phyloP scores from a whole-genome alignment of 257 asterid genomes.

The Linaria vulgaris region DNA sequence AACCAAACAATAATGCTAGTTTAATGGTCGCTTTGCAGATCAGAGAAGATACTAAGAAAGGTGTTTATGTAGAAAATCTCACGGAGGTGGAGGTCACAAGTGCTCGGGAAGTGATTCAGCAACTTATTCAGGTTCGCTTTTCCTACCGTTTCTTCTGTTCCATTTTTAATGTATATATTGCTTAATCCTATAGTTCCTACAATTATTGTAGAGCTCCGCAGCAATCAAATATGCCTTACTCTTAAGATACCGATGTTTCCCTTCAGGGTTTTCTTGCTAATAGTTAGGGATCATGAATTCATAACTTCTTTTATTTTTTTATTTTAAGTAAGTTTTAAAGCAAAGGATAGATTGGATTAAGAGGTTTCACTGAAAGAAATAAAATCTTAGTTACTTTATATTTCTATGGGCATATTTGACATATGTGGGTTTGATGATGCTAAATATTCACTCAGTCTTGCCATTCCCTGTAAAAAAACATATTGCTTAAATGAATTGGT shows the following conservation, averaged over 20 bases:
- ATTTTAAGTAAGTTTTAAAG: no score
- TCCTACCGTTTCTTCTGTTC: slow-evolving; percentile 6
- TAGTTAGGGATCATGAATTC: background rate
- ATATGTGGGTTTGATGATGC: background rate
- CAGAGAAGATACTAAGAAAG: slow-evolving; percentile 90
- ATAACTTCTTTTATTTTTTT: no score
- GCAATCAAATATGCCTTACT: no score
- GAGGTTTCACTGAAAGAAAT: no score
- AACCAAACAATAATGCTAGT: slow-evolving; percentile 7
- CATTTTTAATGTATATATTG: background rate
- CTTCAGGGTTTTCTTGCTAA: slow-evolving; percentile 4
- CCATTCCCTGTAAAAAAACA: background rate
- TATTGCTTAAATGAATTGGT: slow-evolving; percentile 13
- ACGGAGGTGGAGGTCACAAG: slow-evolving; percentile 86
- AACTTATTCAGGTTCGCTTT: slow-evolving; percentile 79
- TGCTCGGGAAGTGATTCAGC: slow-evolving; percentile 92
- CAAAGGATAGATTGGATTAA: no score
- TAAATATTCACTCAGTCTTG: background rate
- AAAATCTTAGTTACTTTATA: no score
- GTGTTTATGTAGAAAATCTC: slow-evolving; percentile 89
- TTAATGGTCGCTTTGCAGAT: slow-evolving; percentile 49
- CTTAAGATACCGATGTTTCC: background rate
- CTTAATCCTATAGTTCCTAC: background rate
- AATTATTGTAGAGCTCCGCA: no score
- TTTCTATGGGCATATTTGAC: no score